A percentile compares a stretch with the other conserved stretches of the same genome.
Conservation (phyloP, 108 stramenopile genomes). For the Skeletonema potamos region DNA sequence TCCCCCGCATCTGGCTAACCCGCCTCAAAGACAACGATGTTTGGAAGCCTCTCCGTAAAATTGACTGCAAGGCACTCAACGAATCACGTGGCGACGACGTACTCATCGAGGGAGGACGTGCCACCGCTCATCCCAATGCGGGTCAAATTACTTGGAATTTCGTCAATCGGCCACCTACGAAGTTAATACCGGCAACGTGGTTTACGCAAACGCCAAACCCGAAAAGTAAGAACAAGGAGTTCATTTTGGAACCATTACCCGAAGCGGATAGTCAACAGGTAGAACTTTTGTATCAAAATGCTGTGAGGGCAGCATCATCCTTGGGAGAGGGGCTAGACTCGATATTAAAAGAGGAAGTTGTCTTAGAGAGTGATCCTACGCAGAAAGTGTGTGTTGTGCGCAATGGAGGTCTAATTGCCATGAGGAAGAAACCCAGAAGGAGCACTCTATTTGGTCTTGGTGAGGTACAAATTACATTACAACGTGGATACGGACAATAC, state of each 20-base stretch:
- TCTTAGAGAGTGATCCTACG: slow-evolving; percentile 45
- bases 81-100: slow-evolving; percentile 46
- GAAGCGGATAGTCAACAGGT: slow-evolving; percentile 47
- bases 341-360: slow-evolving; percentile 58
- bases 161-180: slow-evolving; percentile 35
- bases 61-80: slow-evolving; percentile 75
- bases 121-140: slow-evolving; percentile 60
- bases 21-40: slow-evolving; percentile 51
- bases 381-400: slow-evolving; percentile 42
- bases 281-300: slow-evolving; percentile 72
- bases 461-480: slow-evolving; percentile 57
- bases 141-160: slow-evolving; percentile 65
- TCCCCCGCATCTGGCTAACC: slow-evolving; percentile 56
- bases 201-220: slow-evolving; percentile 55
- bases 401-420: slow-evolving; percentile 41
- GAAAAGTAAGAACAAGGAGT: slow-evolving; percentile 42
- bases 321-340: slow-evolving; percentile 54
- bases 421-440: slow-evolving; percentile 44
- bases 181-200: slow-evolving; percentile 72
- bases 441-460: slow-evolving; percentile 49
- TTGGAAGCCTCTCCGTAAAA: slow-evolving; percentile 79
- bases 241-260: slow-evolving; percentile 50
- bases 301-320: slow-evolving; percentile 51
- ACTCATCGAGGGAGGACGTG: slow-evolving; percentile 64
- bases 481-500: slow-evolving; percentile 71